Conservation (phyloP, 352 stramenopile species). For the Thraustochytrium sp. region DNA sequence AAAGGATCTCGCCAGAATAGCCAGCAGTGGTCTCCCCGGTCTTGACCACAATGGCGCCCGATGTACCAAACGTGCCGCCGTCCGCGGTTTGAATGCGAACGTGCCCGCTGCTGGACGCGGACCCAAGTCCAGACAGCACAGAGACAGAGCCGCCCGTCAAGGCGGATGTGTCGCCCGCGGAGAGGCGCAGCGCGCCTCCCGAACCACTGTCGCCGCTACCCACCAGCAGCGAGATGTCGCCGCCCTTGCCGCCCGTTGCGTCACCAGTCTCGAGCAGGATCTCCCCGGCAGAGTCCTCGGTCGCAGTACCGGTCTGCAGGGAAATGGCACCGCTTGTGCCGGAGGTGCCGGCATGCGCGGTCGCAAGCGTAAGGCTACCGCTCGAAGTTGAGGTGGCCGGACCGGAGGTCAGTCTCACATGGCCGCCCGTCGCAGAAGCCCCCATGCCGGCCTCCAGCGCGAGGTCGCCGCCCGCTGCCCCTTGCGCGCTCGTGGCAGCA, state of each 20-base stretch:
- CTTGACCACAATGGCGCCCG: not conserved
- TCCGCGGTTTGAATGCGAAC: not conserved
- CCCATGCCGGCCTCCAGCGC: no score
- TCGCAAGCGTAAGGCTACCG: slow-evolving; percentile 47
- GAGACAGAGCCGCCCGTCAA: not conserved
- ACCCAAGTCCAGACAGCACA: not conserved
- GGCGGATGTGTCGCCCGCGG: not conserved
- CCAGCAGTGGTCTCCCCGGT: not conserved
- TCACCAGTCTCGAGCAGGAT: slow-evolving; percentile 48
- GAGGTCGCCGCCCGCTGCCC: no score
- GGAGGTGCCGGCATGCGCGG: slow-evolving; percentile 39
- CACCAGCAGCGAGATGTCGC: not conserved
- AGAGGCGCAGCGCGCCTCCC: not conserved
- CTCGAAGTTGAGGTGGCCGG: slow-evolving; percentile 46
- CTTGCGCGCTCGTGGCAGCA: no score
- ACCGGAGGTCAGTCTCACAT: slow-evolving; percentile 46
- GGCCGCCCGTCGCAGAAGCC: slow-evolving; percentile 39
- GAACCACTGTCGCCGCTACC: not conserved
- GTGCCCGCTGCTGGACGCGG: not conserved
- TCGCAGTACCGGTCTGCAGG: not conserved
- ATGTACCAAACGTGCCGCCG: not conserved
- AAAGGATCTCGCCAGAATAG: not conserved
- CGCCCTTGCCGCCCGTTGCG: slow-evolving; percentile 47
- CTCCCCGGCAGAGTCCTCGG: slow-evolving; percentile 18
- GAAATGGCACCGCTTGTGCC: not conserved